These are phyloP conservation scores for Furcasterigmium furcatum DNA, from an alignment of 2,329 filamentous ascomycete species.

Conservation along the genomic window DNA sequence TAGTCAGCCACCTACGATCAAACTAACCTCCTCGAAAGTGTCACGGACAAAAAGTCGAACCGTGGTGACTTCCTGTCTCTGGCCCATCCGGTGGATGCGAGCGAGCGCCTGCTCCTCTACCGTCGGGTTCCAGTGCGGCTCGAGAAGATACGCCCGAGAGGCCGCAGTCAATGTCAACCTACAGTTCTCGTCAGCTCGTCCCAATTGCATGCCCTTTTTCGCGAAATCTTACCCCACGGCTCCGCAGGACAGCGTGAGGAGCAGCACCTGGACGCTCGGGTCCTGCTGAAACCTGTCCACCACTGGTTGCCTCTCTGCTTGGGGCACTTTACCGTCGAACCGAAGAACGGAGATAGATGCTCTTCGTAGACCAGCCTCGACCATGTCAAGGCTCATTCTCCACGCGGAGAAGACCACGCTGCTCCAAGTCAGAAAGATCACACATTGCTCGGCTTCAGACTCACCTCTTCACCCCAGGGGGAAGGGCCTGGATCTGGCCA, in stretches of 20 bases:
- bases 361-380: constrained; percentile 33
- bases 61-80: constrained; percentile 20
- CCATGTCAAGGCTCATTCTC: constrained; percentile 43
- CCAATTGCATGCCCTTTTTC: not conserved
- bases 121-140: constrained; percentile 41
- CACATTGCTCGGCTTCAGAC: constrained; percentile 4
- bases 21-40: constrained; percentile 21
- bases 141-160: constrained; percentile 43
- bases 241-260: constrained; percentile 48
- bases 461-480: constrained; percentile 29
- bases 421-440: not conserved
- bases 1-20: not conserved
- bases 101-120: constrained; percentile 24
- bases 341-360: constrained; percentile 30
- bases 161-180: constrained; percentile 45
- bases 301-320: constrained; percentile 34
- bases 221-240: constrained; percentile 39
- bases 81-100: constrained; percentile 21
- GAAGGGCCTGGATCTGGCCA: constrained; percentile 21
- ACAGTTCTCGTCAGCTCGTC: not conserved
- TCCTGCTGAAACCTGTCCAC: constrained; percentile 36
- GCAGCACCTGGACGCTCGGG: constrained; percentile 32
- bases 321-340: constrained; percentile 43
- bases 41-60: constrained; percentile 19
- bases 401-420: constrained; percentile 51